Percentiles rank a stretch among this genome's conserved stretches.
Conservation (phyloP, 2,329 filamentous ascomycete genomes). For the Hypoxylon sp. region DNA sequence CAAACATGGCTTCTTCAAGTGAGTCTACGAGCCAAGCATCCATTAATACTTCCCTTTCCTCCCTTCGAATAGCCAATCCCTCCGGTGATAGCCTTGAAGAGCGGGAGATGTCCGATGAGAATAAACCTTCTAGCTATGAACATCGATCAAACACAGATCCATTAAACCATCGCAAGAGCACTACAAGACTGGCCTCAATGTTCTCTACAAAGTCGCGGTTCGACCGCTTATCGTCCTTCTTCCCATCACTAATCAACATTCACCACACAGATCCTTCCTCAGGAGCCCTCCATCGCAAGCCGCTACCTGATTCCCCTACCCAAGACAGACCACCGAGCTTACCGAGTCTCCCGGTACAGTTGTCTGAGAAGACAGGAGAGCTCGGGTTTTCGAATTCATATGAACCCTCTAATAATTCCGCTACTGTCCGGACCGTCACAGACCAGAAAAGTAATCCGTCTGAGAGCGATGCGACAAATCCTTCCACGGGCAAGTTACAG, state of each 20-base stretch:
- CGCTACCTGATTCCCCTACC: conserved; percentile 45
- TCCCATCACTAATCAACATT: conserved; percentile 53
- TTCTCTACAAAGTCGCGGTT: conserved; percentile 49
- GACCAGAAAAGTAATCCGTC: conserved; percentile 41
- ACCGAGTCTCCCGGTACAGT: conserved; percentile 30
- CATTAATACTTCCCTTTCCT: conserved; percentile 41
- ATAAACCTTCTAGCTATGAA: conserved; percentile 15
- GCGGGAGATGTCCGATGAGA: conserved; percentile 16
- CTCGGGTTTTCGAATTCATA: conserved; percentile 5
- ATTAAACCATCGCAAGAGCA: conserved; percentile 14
- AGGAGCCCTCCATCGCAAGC: conserved; percentile 48
- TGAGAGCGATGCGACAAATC: conserved; percentile 26
- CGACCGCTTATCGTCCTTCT: conserved; percentile 53
- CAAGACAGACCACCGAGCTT: conserved; percentile 45
- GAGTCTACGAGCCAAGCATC: conserved; percentile 39
- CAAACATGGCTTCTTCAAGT: conserved; percentile 44
- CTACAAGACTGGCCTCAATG: conserved; percentile 31
- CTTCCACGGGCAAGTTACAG: conserved; percentile 43
- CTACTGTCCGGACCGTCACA: conserved; percentile 14
- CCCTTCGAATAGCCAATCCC: conserved; percentile 17
- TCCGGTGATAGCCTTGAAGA: conserved; percentile 22
- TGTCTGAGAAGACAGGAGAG: conserved; percentile 32
- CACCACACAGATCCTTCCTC: conserved; percentile 46
- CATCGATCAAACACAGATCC: conserved; percentile 25
- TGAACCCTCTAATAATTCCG: conserved; percentile 20